Evolutionary conservation across 1,139 yeast species (phyloP).

Genomic region (Debaryomyces singareniensis): DNA sequence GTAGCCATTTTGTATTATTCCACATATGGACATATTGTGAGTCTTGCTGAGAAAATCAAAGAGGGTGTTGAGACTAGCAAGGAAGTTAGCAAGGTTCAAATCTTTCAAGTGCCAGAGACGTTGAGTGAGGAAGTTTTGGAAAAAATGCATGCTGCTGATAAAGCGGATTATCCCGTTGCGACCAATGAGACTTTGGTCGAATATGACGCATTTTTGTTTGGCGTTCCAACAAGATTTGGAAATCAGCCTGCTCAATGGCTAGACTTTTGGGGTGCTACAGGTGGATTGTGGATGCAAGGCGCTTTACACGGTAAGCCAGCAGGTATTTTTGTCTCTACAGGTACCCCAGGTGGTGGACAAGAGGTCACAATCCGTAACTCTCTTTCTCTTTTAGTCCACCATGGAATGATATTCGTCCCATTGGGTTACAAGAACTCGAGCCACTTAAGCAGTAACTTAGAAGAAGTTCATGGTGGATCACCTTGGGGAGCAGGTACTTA

Average conservation of each 20-base stretch:
- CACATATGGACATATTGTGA: conserved; percentile 54
- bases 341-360: conserved; percentile 43
- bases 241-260: conserved; percentile 40
- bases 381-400: conserved; percentile 37
- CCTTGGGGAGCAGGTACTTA: conserved; percentile 48
- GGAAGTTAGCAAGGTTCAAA: conserved; percentile 22
- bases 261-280: conserved; percentile 40
- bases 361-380: conserved; percentile 36
- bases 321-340: conserved; percentile 41
- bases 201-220: conserved; percentile 46
- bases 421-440: conserved; percentile 36
- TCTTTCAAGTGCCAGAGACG: conserved; percentile 48
- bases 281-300: conserved; percentile 48
- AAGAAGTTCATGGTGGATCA: conserved; percentile 41
- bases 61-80: conserved; percentile 38
- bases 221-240: conserved; percentile 49
- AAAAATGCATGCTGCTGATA: conserved; percentile 38
- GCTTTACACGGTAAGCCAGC: conserved; percentile 43
- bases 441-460: conserved; percentile 25
- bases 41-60: conserved; percentile 40
- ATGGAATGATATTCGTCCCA: conserved; percentile 46
- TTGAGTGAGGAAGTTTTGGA: conserved; percentile 35
- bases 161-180: conserved; percentile 35
- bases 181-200: conserved; percentile 27
- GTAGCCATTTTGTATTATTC: conserved; percentile 54